Evolutionary conservation across 2,329 filamentous ascomycete genomes (phyloP).

Genomic region (Calonectria ilicicola): DNA sequence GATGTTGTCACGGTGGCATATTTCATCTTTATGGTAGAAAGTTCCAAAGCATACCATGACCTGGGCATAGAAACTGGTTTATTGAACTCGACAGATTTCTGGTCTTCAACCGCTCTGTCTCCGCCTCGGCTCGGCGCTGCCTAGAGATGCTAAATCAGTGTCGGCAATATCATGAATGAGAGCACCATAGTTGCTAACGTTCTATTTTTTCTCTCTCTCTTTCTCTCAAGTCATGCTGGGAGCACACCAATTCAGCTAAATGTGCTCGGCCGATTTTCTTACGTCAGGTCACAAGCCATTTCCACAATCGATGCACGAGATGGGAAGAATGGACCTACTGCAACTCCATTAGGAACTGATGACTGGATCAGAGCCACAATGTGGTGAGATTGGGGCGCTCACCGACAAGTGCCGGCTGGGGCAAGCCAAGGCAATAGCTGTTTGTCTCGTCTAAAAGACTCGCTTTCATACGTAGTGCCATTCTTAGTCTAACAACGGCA

Average conservation of each 20-base stretch:
- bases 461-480: constrained; percentile 1
- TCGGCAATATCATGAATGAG: background rate
- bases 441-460: background rate
- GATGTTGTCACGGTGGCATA: background rate
- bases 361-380: background rate
- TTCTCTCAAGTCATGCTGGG: background rate
- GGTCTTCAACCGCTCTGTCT: background rate
- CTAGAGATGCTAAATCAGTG: background rate
- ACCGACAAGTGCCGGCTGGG: constrained; percentile 25
- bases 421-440: background rate
- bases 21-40: background rate
- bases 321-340: background rate
- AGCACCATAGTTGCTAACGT: background rate
- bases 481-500: background rate
- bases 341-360: background rate
- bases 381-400: constrained; percentile 26
- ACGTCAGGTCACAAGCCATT: background rate
- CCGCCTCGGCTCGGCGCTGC: background rate
- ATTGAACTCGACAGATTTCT: background rate
- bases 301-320: background rate
- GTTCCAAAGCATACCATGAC: no score
- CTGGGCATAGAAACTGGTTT: background rate
- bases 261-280: background rate
- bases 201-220: background rate
- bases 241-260: background rate